phyloP scores from a whole-genome alignment of 257 asterid species.

The Ilex asprella region DNA sequence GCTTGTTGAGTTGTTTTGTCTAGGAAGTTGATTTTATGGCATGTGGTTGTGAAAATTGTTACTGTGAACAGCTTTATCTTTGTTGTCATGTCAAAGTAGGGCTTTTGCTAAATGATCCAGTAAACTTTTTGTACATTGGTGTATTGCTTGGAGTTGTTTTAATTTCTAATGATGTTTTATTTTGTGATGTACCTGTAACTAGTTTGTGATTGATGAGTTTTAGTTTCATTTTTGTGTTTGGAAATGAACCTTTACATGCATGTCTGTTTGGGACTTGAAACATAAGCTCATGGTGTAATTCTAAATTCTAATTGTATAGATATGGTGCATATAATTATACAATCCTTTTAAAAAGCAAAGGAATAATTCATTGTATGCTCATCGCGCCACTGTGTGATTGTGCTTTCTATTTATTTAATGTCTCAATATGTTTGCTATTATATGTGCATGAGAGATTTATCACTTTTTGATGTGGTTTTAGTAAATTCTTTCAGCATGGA shows the following conservation, averaged over 20 bases:
- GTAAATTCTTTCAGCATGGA: constrained; percentile 35
- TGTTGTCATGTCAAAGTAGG: constrained; percentile 32
- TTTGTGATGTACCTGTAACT: not conserved
- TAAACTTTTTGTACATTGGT: not conserved
- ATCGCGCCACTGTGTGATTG: not conserved
- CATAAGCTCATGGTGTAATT: constrained; percentile 1
- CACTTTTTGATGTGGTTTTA: constrained; percentile 12
- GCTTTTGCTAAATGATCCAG: constrained; percentile 22
- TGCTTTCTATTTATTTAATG: constrained; percentile 14
- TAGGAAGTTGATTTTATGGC: constrained; percentile 6
- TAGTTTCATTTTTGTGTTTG: not conserved
- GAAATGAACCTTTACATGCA: not conserved
- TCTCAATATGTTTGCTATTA: not conserved
- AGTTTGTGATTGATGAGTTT: not conserved
- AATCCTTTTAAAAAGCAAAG: not conserved
- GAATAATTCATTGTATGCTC: not conserved
- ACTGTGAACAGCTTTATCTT: constrained; percentile 4
- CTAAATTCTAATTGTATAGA: not conserved
- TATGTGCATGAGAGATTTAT: not conserved
- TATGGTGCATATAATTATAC: not conserved
- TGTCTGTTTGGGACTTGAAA: not conserved
- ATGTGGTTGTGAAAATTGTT: constrained; percentile 12
- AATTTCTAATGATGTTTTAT: not conserved
- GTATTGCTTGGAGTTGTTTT: not conserved
- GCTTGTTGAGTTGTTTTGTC: constrained; percentile 5